Percentiles rank a stretch among this genome's conserved stretches.
These are phyloP conservation scores for Aspergillus haitiensis DNA, from an alignment of 495 filamentous ascomycete species.

Conservation along the genomic window DNA sequence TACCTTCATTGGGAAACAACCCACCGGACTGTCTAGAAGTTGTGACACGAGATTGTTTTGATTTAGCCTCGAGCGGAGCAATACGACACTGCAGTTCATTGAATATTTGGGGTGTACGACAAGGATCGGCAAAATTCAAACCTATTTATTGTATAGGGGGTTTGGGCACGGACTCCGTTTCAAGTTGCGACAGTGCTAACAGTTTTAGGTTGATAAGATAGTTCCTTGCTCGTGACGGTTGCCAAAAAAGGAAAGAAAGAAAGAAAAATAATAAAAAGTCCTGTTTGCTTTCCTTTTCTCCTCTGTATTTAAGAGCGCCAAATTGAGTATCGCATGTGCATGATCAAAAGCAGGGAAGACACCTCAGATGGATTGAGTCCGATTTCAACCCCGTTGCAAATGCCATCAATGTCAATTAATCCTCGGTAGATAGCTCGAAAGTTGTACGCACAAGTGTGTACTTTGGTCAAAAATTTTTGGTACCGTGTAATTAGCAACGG, in stretches of 20 bases:
- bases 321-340: neutral
- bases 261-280: too few species aligned
- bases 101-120: neutral
- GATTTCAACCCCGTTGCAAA: too few species aligned
- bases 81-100: too few species aligned
- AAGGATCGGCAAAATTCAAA: neutral
- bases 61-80: too few species aligned
- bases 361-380: neutral
- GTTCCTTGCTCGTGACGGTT: neutral
- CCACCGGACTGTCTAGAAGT: too few species aligned
- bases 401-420: neutral
- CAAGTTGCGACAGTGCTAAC: neutral
- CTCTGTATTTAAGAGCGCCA: neutral
- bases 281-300: too few species aligned
- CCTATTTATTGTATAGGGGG: too few species aligned
- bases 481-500: slow-evolving; percentile 1
- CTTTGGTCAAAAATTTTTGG: neutral
- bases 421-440: neutral
- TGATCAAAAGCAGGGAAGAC: neutral
- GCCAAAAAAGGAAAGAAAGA: too few species aligned
- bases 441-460: too few species aligned
- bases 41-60: too few species aligned
- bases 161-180: neutral
- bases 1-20: too few species aligned
- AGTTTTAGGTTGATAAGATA: neutral